phyloP scores from a whole-genome alignment of 2,329 filamentous ascomycete species.

The Fusarium sp. region DNA sequence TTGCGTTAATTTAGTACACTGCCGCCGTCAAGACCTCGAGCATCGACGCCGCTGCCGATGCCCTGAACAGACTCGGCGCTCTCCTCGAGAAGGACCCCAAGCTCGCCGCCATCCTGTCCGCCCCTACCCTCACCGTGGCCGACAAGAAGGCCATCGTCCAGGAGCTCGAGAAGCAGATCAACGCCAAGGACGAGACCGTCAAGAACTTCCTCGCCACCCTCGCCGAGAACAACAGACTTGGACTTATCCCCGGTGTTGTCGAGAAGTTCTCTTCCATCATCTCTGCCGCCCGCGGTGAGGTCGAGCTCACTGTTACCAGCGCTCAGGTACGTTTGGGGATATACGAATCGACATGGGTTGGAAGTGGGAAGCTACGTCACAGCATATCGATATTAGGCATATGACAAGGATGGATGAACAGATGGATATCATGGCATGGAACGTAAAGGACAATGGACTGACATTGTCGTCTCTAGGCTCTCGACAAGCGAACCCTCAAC shows the following conservation, averaged over 20 bases:
- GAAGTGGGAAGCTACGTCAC: slow-evolving; percentile 23
- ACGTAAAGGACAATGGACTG: slow-evolving; percentile 14
- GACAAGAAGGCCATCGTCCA: slow-evolving; percentile 89
- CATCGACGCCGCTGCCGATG: slow-evolving; percentile 86
- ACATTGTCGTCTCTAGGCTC: slow-evolving; percentile 62
- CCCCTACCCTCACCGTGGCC: slow-evolving; percentile 78
- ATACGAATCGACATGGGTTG: slow-evolving; percentile 3
- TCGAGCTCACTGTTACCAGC: slow-evolving; percentile 91
- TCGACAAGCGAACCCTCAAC: slow-evolving; percentile 86
- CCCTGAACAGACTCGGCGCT: slow-evolving; percentile 74
- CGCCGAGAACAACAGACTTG: slow-evolving; percentile 95
- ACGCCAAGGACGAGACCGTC: slow-evolving; percentile 79
- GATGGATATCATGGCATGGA: neutral
- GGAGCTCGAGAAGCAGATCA: slow-evolving; percentile 87
- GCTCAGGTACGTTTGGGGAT: slow-evolving; percentile 72
- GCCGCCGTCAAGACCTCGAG: slow-evolving; percentile 87
- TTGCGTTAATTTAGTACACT: slow-evolving; percentile 78
- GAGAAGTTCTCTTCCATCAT: slow-evolving; percentile 90
- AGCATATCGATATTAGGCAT: neutral
- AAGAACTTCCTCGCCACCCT: slow-evolving; percentile 94
- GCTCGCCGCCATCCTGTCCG: slow-evolving; percentile 77
- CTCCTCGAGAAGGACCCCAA: slow-evolving; percentile 86
- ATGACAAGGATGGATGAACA: slow-evolving; percentile 7
- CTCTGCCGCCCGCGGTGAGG: slow-evolving; percentile 88
- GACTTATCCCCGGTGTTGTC: slow-evolving; percentile 80